Conservation (phyloP, 306 rosid species). For the Castanea crenata region DNA sequence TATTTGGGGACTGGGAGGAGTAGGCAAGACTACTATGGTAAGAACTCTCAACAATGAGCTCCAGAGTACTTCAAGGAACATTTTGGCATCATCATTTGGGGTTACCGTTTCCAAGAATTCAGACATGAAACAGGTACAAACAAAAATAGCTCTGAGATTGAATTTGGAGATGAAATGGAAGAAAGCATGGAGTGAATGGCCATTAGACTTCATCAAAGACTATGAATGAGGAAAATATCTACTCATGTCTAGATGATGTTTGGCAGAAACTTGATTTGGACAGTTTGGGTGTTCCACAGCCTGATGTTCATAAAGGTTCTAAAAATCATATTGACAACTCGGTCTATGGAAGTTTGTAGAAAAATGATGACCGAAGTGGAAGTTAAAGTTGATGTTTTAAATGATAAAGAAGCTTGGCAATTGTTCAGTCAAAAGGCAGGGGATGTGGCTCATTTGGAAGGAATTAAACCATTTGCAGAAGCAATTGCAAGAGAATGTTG, state of each 20-base stretch:
- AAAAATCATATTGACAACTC: neutral
- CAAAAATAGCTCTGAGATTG: constrained; percentile 14
- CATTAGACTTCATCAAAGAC: neutral
- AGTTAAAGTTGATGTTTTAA: constrained; percentile 5
- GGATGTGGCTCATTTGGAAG: neutral
- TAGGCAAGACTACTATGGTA: constrained; percentile 22
- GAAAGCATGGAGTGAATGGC: constrained; percentile 14
- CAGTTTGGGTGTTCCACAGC: too few relatives aligned
- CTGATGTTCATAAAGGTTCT: too few relatives aligned
- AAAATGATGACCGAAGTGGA: constrained; percentile 16
- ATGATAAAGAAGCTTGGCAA: constrained; percentile 17
- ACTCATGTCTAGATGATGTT: too few relatives aligned
- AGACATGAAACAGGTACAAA: constrained; percentile 11
- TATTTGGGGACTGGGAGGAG: constrained; percentile 24
- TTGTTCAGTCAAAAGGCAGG: constrained; percentile 18
- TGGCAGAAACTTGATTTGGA: too few relatives aligned
- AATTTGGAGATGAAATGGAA: constrained; percentile 1
- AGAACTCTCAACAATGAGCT: constrained; percentile 19
- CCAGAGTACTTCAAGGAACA: neutral
- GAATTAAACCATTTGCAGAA: neutral
- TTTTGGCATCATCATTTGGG: constrained; percentile 18
- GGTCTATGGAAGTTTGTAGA: constrained; percentile 8
- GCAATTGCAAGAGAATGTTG: constrained; percentile 14
- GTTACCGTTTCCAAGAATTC: constrained; percentile 13
- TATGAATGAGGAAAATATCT: neutral